Percentiles rank a stretch among this genome's conserved stretches.
These are phyloP conservation scores for Eutypa lata DNA, from an alignment of 2,329 filamentous ascomycete genomes.

Conservation along the genomic window DNA sequence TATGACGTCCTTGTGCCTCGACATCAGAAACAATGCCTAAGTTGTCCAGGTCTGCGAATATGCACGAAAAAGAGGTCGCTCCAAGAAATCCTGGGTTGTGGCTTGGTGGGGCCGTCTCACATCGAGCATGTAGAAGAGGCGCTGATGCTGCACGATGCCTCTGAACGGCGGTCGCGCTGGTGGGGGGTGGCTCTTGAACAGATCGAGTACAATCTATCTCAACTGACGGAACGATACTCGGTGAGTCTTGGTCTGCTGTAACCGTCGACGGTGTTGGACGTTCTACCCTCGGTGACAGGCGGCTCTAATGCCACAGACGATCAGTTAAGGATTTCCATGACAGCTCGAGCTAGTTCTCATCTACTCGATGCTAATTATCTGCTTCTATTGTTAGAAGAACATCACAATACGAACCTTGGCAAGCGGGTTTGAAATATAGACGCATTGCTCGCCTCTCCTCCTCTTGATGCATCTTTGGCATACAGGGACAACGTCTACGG, in stretches of 20 bases:
- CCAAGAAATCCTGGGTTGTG: conserved; percentile 29
- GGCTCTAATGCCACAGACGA: conserved; percentile 12
- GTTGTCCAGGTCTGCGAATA: conserved; percentile 28
- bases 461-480: conserved; percentile 31
- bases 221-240: conserved; percentile 14
- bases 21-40: conserved; percentile 22
- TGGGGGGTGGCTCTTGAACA: conserved; percentile 2
- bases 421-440: conserved; percentile 32
- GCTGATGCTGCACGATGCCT: conserved; percentile 28
- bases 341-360: background rate
- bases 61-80: conserved; percentile 27
- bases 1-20: conserved; percentile 21
- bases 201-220: conserved; percentile 13
- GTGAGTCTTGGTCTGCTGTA: conserved; percentile 12
- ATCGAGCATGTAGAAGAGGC: conserved; percentile 21
- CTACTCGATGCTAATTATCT: no score
- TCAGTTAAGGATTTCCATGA: conserved; percentile 1
- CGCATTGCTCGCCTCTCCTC: conserved; percentile 26
- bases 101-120: conserved; percentile 11
- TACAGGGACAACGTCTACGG: conserved; percentile 25
- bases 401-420: conserved; percentile 23
- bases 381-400: background rate
- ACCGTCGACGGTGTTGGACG: conserved; percentile 21
- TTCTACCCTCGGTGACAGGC: conserved; percentile 8
- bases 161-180: conserved; percentile 12